Conservation (phyloP, 78 protist genomes). For the Dictyostelium brefeldianum region DNA sequence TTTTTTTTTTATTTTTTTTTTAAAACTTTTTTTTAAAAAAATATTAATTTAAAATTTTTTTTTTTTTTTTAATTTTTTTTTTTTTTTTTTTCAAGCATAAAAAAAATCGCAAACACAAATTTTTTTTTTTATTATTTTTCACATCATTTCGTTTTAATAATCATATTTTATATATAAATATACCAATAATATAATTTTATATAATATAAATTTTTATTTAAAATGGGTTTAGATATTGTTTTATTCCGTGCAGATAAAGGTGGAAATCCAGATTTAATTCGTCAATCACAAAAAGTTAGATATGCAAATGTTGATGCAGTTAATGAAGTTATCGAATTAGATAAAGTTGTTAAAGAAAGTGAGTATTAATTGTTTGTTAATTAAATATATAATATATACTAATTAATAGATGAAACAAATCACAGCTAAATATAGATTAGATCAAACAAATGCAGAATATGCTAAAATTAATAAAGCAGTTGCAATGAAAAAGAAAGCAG, state of each 20-base stretch:
- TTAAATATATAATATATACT: background rate
- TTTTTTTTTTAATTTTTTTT: background rate
- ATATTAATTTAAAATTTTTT: background rate
- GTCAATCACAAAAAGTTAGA: slow-evolving; percentile 96
- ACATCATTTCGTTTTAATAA: background rate
- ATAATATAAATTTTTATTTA: background rate
- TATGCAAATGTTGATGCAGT: slow-evolving; percentile 82
- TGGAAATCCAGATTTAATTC: slow-evolving; percentile 94
- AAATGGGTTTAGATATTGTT: slow-evolving; percentile 94
- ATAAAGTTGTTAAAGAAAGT: slow-evolving; percentile 58
- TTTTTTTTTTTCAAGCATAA: background rate
- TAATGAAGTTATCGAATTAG: slow-evolving; percentile 89
- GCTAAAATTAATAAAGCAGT: slow-evolving; percentile 49
- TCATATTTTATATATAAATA: no score
- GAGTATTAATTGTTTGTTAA: no score
- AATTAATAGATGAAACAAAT: background rate
- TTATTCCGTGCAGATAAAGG: slow-evolving; percentile 93
- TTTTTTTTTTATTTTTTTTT: background rate
- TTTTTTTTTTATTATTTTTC: background rate
- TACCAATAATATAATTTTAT: no score
- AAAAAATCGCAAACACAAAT: background rate
- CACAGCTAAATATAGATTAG: slow-evolving; percentile 52
- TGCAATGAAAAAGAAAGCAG: slow-evolving; percentile 75
- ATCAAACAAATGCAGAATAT: slow-evolving; percentile 44
- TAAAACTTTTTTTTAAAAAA: background rate